Evolutionary conservation across 805 yeast genomes (phyloP), one percentile per base, ranked within the genome.

Genomic region (Lipomyces yamanashiensis): DNA sequence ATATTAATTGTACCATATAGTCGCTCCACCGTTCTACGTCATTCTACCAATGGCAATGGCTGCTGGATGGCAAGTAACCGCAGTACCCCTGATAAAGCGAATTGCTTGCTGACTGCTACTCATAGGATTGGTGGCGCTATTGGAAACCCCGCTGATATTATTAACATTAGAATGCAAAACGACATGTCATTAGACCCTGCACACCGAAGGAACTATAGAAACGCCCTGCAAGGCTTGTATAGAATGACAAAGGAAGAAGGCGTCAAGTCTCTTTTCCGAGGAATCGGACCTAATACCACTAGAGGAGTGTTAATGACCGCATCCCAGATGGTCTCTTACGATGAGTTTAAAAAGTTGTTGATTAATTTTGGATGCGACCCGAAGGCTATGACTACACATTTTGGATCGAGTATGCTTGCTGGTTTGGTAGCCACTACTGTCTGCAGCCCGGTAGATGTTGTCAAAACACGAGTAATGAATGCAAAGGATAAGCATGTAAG

Each of bases 381-480:
- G 48, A 76, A 82, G 19, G 82, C 86, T 58, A 84, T 85, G 67
- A 71, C 85, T 0, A 90, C 96, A 2, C 96, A 90, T 75, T 90
- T 90, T 72, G 62, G 62, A n/a, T 90, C 96, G 0, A 87, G 93
- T 3, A 78, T 90, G 65, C 72, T 88, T 67, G 96, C 97, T 0
- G 96, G 96, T 17, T 77, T 90, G 41, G 90, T 90, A 5, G 97
- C 97, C 7, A 90, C 97, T 0, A 91, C 97, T 0, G 88, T 90
- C 19, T 91, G 96, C 74, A 89, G 96, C 1, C 97, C 97, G 0
- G 96, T 92, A 9, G 97, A 90, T 75, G 97, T 90, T 2, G 86
- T 90, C 54, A 91, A 91, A 75, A 91, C 97, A 1, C 80, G 96
- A 72, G 88, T 90, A 63, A 90, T 90, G 97, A 87, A 89, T 76